Conservation (phyloP, 2,329 filamentous ascomycete species). For the Tolypocladium guangdongense region DNA sequence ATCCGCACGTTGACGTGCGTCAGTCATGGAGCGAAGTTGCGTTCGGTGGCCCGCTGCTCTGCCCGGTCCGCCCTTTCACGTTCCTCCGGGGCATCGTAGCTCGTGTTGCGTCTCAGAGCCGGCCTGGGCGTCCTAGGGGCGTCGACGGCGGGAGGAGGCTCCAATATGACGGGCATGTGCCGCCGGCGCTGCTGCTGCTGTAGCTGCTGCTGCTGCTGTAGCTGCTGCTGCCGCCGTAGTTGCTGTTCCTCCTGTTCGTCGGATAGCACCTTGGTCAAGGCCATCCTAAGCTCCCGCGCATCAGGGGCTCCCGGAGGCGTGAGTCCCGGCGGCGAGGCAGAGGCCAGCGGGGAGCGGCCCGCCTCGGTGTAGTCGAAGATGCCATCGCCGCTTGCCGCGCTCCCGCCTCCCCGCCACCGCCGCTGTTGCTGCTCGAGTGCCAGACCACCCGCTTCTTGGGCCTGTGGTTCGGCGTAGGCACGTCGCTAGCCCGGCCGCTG, state of each 20-base stretch:
- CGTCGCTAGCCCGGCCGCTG: constrained; percentile 16
- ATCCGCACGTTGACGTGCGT: constrained; percentile 27
- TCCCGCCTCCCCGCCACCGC: constrained; percentile 3
- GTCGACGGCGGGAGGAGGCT: constrained; percentile 1
- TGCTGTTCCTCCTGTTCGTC: constrained; percentile 16
- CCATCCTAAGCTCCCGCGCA: constrained; percentile 25
- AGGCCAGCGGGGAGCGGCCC: constrained; percentile 1
- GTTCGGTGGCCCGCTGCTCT: constrained; percentile 24
- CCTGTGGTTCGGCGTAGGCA: constrained; percentile 20
- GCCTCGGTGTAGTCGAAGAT: constrained; percentile 1
- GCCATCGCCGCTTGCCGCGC: constrained; percentile 3
- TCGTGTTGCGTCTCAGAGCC: constrained; percentile 30
- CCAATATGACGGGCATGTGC: not conserved
- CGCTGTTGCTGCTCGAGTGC: constrained; percentile 19
- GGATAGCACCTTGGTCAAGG: constrained; percentile 26
- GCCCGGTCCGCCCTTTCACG: constrained; percentile 27
- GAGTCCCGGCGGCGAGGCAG: constrained; percentile 7
- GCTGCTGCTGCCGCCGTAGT: not conserved
- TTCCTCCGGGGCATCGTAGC: constrained; percentile 29
- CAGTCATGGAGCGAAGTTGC: constrained; percentile 28
- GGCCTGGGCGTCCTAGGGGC: constrained; percentile 19
- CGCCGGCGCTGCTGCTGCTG: not conserved
- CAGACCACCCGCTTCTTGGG: constrained; percentile 31
- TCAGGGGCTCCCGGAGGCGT: constrained; percentile 24
- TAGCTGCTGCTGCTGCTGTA: constrained; percentile 10